Evolutionary conservation across 257 asterid species (phyloP).

Genomic region (Solanum chmielewskii): DNA sequence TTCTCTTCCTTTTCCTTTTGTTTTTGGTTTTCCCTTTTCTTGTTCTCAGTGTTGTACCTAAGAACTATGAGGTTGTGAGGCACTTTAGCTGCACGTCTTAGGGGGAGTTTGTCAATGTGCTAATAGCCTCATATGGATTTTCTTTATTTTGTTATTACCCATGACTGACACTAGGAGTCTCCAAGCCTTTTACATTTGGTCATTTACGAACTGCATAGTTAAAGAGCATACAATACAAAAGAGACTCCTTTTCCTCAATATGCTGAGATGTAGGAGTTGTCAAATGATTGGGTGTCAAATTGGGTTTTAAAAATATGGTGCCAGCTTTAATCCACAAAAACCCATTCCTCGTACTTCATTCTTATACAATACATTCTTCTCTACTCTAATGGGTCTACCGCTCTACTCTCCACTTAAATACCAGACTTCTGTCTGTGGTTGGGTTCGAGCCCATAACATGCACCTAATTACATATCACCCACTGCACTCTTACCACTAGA

Average conservation of each 20-base stretch:
- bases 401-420: neutral
- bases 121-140: neutral
- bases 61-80: neutral
- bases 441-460: neutral
- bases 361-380: neutral
- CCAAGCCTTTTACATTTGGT: neutral
- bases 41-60: neutral
- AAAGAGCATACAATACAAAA: neutral
- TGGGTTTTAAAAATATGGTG: neutral
- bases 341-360: neutral
- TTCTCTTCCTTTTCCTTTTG: neutral
- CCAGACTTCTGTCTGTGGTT: neutral
- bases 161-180: neutral
- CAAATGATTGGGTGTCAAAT: neutral
- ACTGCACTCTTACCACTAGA: neutral
- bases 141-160: neutral
- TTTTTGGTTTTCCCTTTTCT: neutral
- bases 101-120: neutral
- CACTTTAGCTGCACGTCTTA: neutral
- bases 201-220: neutral
- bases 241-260: neutral
- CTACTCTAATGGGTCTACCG: neutral
- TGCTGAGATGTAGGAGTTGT: neutral
- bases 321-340: neutral
- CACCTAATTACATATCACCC: neutral